Base-by-base conservation (phyloP, 2,329 filamentous ascomycete species). In the Aschersonia sp. region DNA sequence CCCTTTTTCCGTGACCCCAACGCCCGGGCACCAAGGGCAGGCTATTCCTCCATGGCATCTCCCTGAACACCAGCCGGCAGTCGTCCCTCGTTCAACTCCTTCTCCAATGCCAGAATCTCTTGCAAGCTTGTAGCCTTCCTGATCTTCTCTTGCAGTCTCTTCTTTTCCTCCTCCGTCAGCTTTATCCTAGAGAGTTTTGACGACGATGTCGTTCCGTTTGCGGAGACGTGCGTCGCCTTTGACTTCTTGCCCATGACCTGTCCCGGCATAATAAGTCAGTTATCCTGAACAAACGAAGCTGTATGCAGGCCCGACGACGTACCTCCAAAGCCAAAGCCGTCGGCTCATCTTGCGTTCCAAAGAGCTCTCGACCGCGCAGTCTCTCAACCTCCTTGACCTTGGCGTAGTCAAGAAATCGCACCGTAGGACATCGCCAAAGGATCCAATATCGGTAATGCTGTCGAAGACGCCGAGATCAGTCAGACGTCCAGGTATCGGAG, bases 401-500 rank as follows among this genome's bases (percentile, higher is more conserved):
- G 56, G 80, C 75, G 63, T 88, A 96, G 67, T 98, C 92, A 45
- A 98, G 75, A 66, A 95, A 97, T 43, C 91, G 82, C 43, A 98
- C 80, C 4, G 74, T 76, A 1, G 88, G 89, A 61, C 85, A 87
- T 53, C 83, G 79, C 84, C 86, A 96, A 51, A 98, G 77, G 31
- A 95, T 71, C 84, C 87, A 98, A 63, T 84, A 84, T 47, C 92
- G 84, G 69, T 97, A 98, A 67, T 96, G 72, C 88, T 96, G 5
- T 30, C 30, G 5, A 10, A 3, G 28, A 29, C 4, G 20, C 40
- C 7, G 35, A 38, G 12, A 38, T 7, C 35, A 38, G 35, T 12
- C 35, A 38, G 7, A 38, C 7, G 35, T 38, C 2, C 20, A 20
- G 20, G 20, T 20, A n/a, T 20, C 1, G 20, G 20, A 20, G 20